Evolutionary conservation across 2,329 filamentous ascomycete genomes (phyloP), one percentile per base, ranked within the genome.

Genomic region (Emericellopsis atlantica): DNA sequence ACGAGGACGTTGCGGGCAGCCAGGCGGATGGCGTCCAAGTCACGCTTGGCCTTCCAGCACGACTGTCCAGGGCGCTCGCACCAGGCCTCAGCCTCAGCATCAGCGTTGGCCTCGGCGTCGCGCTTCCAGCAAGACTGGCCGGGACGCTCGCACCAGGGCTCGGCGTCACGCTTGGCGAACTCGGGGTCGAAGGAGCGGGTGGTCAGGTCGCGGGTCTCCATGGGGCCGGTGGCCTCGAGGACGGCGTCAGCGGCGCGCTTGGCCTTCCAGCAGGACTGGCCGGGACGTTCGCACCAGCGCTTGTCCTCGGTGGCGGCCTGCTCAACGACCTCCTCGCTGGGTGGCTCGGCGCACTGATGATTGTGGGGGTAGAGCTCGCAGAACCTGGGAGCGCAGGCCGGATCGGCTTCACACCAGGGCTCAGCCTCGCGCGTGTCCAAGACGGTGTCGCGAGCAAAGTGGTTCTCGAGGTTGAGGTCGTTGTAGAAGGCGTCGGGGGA

Each of bases 311-410:
- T 46, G 39, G 50, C 50, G 41, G 51, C 48, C 11, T 50, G 46
- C 37, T 54, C 47, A 38, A 50, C 51, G 40, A 50, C 48, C 14
- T 50, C 47, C 37, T 57, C 58, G 44, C 53, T 53, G 48, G 55
- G 58, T 52, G 57, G 62, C 60, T 57, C 61, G 60, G 61, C 63
- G 6, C 52, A 44, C 47, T n/a, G n/a, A n/a, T n/a, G n/a, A n/a
- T 57, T 48, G 15, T 59, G 59, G 22, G 45, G 45, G 38, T 29
- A 29, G 9, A 4, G 3, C 4, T 29, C 26, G 26, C 26, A 29
- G 26, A 29, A 29, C 3, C 3, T 4, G 26, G 26, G 26, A 12
- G 18, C 18, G 18, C 18, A 21, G 18, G n/a, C n/a, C 18, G 18
- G 18, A 4, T 21, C 18, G 5, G 48, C 43, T 23, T 44, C 45